Conservation (phyloP, 108 stramenopile species). For the Aureococcus anophagefferens region DNA sequence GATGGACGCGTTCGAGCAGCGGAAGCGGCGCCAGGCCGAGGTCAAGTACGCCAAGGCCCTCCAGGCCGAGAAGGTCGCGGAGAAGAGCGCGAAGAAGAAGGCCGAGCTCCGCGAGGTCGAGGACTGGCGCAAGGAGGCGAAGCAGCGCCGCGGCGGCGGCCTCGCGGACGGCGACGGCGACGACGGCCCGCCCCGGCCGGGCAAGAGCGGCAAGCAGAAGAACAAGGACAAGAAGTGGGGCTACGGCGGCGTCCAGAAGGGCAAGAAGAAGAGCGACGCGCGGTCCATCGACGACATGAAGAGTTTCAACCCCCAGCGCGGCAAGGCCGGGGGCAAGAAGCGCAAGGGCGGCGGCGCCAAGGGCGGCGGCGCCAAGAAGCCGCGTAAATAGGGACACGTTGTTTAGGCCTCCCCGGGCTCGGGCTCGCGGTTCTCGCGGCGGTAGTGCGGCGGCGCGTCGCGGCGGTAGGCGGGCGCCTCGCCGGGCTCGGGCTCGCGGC, state of each 20-base stretch:
- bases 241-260: constrained; percentile 33
- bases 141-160: constrained; percentile 41
- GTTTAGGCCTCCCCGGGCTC: no score
- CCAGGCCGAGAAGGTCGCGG: constrained; percentile 76
- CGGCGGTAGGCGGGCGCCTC: no score
- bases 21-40: constrained; percentile 65
- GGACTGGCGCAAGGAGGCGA: constrained; percentile 73
- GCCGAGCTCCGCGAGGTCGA: constrained; percentile 35
- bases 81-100: constrained; percentile 64
- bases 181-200: constrained; percentile 16
- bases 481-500: no score
- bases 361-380: no score
- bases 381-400: no score
- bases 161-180: constrained; percentile 52
- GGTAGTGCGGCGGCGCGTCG: no score
- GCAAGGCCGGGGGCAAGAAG: constrained; percentile 4
- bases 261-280: constrained; percentile 19
- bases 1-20: constrained; percentile 89
- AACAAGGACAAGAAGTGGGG: constrained; percentile 48
- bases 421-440: no score
- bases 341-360: background rate
- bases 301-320: constrained; percentile 39
- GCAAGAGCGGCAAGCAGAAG: background rate
- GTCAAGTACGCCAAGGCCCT: constrained; percentile 64
- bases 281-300: constrained; percentile 25